These are phyloP conservation scores for Cyclotella sp. DNA, from an alignment of 108 stramenopile species.

Conservation along the genomic window DNA sequence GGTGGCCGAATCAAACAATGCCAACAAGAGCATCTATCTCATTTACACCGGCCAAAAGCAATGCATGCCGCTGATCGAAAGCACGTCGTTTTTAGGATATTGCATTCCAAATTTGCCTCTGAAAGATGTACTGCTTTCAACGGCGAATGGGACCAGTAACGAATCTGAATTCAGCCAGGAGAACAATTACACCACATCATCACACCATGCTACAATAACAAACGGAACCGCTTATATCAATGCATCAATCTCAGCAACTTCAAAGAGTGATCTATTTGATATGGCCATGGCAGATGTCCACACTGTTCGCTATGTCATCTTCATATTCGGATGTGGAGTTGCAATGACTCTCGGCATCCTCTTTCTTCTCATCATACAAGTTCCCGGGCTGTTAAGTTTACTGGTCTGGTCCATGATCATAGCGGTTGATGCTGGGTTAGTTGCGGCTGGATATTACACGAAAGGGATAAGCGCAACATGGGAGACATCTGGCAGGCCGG, in stretches of 20 bases:
- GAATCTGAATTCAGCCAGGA: neutral
- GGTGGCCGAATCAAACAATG: neutral
- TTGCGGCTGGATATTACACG: slow-evolving; percentile 55
- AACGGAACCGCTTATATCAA: neutral
- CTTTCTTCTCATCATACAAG: slow-evolving; percentile 74
- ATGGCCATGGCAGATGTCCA: slow-evolving; percentile 57
- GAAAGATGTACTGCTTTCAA: slow-evolving; percentile 8
- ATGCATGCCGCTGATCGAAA: slow-evolving; percentile 28
- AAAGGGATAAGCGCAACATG: slow-evolving; percentile 52
- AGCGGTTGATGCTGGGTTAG: slow-evolving; percentile 59
- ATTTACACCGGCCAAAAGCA: slow-evolving; percentile 33
- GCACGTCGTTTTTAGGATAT: slow-evolving; percentile 22
- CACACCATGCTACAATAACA: neutral
- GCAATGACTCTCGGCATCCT: slow-evolving; percentile 61
- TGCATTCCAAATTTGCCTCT: slow-evolving; percentile 19
- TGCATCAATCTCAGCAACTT: neutral
- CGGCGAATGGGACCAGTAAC: slow-evolving; percentile 1
- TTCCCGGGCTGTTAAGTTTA: slow-evolving; percentile 72
- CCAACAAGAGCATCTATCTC: slow-evolving; percentile 31
- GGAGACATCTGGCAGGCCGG: slow-evolving; percentile 45
- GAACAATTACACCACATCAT: neutral
- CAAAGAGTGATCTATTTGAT: slow-evolving; percentile 27
- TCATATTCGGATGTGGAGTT: slow-evolving; percentile 80
- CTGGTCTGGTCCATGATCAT: slow-evolving; percentile 81
- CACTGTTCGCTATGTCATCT: slow-evolving; percentile 44